Percentiles rank a stretch among this genome's conserved stretches.
phyloP scores from a whole-genome alignment of 768 basidiomycete species.

The Tylopilus subfusipes region DNA sequence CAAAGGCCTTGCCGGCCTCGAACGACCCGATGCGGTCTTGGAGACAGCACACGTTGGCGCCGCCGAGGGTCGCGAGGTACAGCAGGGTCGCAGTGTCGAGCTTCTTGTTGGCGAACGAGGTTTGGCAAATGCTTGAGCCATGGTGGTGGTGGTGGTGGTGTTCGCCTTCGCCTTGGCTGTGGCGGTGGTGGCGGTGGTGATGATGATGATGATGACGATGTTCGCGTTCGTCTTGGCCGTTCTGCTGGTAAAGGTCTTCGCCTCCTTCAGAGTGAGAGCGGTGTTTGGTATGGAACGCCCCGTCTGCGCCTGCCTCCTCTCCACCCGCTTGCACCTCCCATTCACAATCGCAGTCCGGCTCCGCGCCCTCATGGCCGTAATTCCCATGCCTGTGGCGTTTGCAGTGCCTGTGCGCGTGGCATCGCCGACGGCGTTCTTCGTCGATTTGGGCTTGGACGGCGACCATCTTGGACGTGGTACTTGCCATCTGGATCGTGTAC shows the following conservation, averaged over 20 bases:
- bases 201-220: not conserved
- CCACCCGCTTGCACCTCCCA: not conserved
- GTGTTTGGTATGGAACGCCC: not conserved
- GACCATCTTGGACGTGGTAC: slow-evolving; percentile 75
- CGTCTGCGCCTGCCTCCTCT: not conserved
- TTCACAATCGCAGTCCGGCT: not conserved
- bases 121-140: not conserved
- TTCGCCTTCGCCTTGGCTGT: not conserved
- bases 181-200: not conserved
- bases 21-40: slow-evolving; percentile 69
- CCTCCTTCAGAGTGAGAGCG: not conserved
- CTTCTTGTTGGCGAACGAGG: slow-evolving; percentile 49
- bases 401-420: not conserved
- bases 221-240: not conserved
- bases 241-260: not conserved
- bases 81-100: slow-evolving; percentile 69
- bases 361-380: not conserved
- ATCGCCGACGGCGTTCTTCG: slow-evolving; percentile 3
- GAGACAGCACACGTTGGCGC: slow-evolving; percentile 75
- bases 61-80: slow-evolving; percentile 87
- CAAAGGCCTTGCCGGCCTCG: slow-evolving; percentile 76
- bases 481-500: slow-evolving; percentile 66
- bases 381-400: not conserved
- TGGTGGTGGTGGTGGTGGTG: not conserved
- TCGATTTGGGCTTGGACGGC: slow-evolving; percentile 40